phyloP scores from a whole-genome alignment of 2,329 filamentous ascomycete species.

The Bertia moriformis region DNA sequence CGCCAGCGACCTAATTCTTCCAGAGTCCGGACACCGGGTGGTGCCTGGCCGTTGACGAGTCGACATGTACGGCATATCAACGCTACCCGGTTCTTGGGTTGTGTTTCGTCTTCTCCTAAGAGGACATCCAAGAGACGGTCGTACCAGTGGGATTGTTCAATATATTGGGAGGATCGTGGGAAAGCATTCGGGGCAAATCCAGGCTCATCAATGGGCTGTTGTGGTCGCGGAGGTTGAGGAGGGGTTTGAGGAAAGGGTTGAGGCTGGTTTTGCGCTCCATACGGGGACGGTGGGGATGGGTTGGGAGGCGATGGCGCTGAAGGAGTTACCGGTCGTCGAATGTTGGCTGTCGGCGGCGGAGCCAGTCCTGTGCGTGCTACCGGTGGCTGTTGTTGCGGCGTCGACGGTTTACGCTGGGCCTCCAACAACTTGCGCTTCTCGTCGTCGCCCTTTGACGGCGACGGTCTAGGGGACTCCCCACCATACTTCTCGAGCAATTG shows the following conservation, averaged over 20 bases:
- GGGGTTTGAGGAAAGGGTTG: slow-evolving; percentile 7
- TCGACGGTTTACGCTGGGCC: slow-evolving; percentile 7
- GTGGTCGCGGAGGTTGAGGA: slow-evolving; percentile 8
- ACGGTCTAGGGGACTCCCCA: slow-evolving; percentile 37
- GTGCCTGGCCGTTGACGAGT: slow-evolving; percentile 88
- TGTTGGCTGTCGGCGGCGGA: slow-evolving; percentile 50
- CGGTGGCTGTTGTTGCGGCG: slow-evolving; percentile 7
- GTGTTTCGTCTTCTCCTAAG: slow-evolving; percentile 86
- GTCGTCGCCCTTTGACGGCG: slow-evolving; percentile 6
- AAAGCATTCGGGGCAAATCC: slow-evolving; percentile 68
- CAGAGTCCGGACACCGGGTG: slow-evolving; percentile 64
- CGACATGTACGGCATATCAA: slow-evolving; percentile 72
- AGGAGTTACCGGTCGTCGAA: slow-evolving; percentile 22
- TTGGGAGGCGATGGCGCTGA: slow-evolving; percentile 6
- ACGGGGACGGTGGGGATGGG: slow-evolving; percentile 13
- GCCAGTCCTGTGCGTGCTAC: slow-evolving; percentile 26
- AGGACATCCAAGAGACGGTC: slow-evolving; percentile 84
- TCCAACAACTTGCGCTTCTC: slow-evolving; percentile 3
- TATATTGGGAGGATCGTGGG: slow-evolving; percentile 9
- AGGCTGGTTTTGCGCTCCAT: slow-evolving; percentile 3
- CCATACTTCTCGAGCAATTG: slow-evolving; percentile 91
- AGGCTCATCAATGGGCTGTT: slow-evolving; percentile 17
- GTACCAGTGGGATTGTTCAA: slow-evolving; percentile 60
- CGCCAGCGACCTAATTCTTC: slow-evolving; percentile 77
- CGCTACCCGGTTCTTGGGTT: slow-evolving; percentile 76